Conservation (phyloP, 352 stramenopile genomes). For the Phytophthora chlamydospora region DNA sequence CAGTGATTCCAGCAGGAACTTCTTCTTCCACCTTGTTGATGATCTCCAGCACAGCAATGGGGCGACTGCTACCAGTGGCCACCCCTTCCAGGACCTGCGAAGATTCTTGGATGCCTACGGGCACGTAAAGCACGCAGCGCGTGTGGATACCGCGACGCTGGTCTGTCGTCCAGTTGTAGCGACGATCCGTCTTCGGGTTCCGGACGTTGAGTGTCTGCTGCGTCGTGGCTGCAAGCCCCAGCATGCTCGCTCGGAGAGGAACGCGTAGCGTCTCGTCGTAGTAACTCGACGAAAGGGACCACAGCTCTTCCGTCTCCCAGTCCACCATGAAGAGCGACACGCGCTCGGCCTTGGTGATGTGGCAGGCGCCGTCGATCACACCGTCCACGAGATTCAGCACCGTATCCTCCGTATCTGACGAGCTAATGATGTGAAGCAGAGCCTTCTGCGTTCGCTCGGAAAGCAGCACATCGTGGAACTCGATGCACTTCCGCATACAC, state of each 20-base stretch:
- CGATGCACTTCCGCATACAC: conserved; percentile 87
- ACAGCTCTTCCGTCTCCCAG: conserved; percentile 84
- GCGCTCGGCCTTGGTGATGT: conserved; percentile 84
- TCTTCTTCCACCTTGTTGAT: conserved; percentile 83
- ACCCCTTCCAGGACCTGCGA: conserved; percentile 28
- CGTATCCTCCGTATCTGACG: conserved; percentile 81
- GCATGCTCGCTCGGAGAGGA: conserved; percentile 58
- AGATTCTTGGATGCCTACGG: conserved; percentile 73
- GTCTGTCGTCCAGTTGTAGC: conserved; percentile 66
- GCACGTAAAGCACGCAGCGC: conserved; percentile 82
- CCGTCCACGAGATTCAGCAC: conserved; percentile 86
- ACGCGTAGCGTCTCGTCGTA: conserved; percentile 73
- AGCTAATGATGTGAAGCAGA: conserved; percentile 86
- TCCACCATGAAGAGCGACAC: conserved; percentile 86
- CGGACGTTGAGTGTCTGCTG: conserved; percentile 76
- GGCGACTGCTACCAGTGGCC: conserved; percentile 45
- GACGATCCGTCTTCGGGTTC: conserved; percentile 60
- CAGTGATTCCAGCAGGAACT: conserved; percentile 17
- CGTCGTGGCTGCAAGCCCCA: conserved; percentile 65
- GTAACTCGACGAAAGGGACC: conserved; percentile 81
- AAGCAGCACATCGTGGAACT: conserved; percentile 84
- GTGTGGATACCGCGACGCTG: conserved; percentile 66
- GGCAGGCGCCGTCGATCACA: conserved; percentile 78
- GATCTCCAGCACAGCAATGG: conserved; percentile 89
- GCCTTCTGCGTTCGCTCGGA: conserved; percentile 86